These are phyloP conservation scores for Pleurotus ostreatus DNA, from an alignment of 768 basidiomycete species.

Conservation along the genomic window DNA sequence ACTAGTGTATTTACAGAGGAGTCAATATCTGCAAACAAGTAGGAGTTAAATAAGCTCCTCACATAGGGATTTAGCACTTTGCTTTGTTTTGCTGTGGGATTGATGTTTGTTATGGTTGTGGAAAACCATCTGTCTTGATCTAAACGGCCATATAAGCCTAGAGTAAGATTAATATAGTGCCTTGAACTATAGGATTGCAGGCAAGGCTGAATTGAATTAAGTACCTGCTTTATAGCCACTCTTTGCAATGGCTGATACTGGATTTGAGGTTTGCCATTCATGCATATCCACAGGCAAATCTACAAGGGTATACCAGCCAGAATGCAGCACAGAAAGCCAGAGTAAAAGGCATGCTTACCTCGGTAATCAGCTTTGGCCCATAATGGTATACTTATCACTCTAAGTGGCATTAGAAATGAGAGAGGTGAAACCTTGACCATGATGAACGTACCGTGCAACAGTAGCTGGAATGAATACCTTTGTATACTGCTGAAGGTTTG, in stretches of 20 bases:
- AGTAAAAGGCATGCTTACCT: slow-evolving; percentile 26
- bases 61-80: slow-evolving; percentile 66
- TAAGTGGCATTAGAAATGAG: slow-evolving; percentile 19
- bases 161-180: too few relatives aligned
- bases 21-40: neutral
- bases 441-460: slow-evolving; percentile 49
- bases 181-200: neutral
- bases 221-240: slow-evolving; percentile 48
- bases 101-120: slow-evolving; percentile 76
- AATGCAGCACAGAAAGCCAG: neutral
- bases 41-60: slow-evolving; percentile 14
- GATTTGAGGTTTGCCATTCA: slow-evolving; percentile 62
- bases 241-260: slow-evolving; percentile 52
- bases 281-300: slow-evolving; percentile 40
- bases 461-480: slow-evolving; percentile 43
- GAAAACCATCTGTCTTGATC: slow-evolving; percentile 54
- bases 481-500: slow-evolving; percentile 62
- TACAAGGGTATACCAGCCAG: slow-evolving; percentile 16
- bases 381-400: slow-evolving; percentile 60
- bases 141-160: slow-evolving; percentile 55
- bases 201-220: neutral
- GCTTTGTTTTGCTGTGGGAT: slow-evolving; percentile 75
- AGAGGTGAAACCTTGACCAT: neutral
- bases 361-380: slow-evolving; percentile 59
- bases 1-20: slow-evolving; percentile 31